These are phyloP conservation scores for Suhomyces chickasaworum DNA, from an alignment of 1,139 yeast species.

Conservation along the genomic window DNA sequence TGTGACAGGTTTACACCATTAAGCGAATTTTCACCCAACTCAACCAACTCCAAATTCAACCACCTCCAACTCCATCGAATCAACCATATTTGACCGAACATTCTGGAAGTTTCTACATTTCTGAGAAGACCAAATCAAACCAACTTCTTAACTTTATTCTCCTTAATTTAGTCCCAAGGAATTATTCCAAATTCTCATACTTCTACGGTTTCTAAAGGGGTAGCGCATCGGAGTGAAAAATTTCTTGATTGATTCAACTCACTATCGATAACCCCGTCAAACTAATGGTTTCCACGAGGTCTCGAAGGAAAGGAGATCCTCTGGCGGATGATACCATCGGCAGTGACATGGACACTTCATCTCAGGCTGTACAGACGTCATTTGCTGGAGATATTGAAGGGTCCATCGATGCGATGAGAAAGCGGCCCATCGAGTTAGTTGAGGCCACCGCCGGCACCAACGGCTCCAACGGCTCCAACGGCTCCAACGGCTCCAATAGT, in stretches of 20 bases:
- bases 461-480: neutral
- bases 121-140: neutral
- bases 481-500: no score
- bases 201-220: conserved; percentile 9
- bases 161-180: no score
- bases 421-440: neutral
- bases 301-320: conserved; percentile 8
- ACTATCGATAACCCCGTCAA: conserved; percentile 1
- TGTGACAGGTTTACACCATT: conserved; percentile 2
- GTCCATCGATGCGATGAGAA: neutral
- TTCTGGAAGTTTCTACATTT: neutral
- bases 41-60: no score
- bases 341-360: neutral
- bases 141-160: neutral
- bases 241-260: conserved; percentile 9
- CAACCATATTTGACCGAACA: neutral
- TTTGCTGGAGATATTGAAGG: neutral
- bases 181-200: neutral
- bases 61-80: neutral
- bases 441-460: neutral
- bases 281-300: conserved; percentile 13
- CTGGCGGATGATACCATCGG: neutral
- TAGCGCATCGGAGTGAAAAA: conserved; percentile 17
- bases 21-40: neutral
- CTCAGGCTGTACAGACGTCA: neutral